Base-by-base conservation (phyloP, 2,329 filamentous ascomycete species). In the Aureobasidium uvarum region DNA sequence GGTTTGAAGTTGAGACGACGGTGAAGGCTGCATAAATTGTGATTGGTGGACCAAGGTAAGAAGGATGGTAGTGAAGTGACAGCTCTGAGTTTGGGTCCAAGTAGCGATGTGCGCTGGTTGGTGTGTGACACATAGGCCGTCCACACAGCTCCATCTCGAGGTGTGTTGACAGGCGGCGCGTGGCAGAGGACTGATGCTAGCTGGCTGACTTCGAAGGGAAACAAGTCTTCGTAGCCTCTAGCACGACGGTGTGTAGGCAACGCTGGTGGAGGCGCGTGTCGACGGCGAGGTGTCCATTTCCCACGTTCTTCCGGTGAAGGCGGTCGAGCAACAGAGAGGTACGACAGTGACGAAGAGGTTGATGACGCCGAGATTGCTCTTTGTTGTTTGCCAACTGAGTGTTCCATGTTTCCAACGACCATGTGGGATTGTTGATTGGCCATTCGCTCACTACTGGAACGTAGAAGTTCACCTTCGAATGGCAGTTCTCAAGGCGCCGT, bases 51-150 rank as follows among this genome's bases (percentile, higher is more conserved):
- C 39, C 33, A 41, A 16, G 41, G 46, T 2, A 58, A 2, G 66
- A 68, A 10, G 50, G 20, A 14, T 55, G 62, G 38, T 41, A 67
- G 62, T 71, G 68, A 23, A 71, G 50, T 13, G 66, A 65, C 5
- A 69, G 70, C 23, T 71, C 60, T 38, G 65, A 64, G 23, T 45
- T 43, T 56, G 70, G 66, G 45, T 70, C 71, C 41, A 56, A 66
- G n/a, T 43, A 54, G 36, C 63, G 65, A 45, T 0, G 31, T 62
- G 14, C 45, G 43, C 6, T 62, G 33, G 23, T 39, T 62, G 0
- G 45, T 51, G 58, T 62, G 58, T 5, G 31, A 16, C 14, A 62
- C 43, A 23, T 62, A 62, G 2, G 58, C 8, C 5, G 39, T 51
- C 58, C 58, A 62, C 7, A 62, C 58, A 8, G 58, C 58, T 28